These are phyloP conservation scores for Ophiocordyceps camponoti-saundersi DNA, from an alignment of 2,329 filamentous ascomycete species.

Conservation along the genomic window DNA sequence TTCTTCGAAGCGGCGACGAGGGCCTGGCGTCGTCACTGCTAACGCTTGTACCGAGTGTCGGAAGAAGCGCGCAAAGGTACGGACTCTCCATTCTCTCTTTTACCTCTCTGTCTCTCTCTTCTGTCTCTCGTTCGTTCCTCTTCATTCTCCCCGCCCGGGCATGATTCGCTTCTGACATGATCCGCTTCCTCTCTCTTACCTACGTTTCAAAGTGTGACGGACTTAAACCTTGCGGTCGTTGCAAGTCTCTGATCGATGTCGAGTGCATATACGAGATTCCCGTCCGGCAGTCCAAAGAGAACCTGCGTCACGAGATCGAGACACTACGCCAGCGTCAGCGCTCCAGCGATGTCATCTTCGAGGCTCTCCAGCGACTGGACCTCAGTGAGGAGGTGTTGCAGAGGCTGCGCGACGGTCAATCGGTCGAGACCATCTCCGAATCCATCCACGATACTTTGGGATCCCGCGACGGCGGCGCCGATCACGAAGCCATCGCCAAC, in stretches of 20 bases:
- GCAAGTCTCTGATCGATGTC: conserved; percentile 32
- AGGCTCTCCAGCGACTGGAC: conserved; percentile 32
- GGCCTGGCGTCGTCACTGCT: conserved; percentile 37
- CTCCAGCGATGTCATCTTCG: conserved; percentile 36
- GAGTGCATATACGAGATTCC: conserved; percentile 46
- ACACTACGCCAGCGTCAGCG: conserved; percentile 34
- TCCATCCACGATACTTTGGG: conserved; percentile 22
- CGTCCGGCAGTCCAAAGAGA: conserved; percentile 46
- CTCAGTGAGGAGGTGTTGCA: conserved; percentile 36
- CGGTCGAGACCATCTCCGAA: conserved; percentile 36
- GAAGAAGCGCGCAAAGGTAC: conserved; percentile 44
- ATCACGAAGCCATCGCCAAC: background rate
- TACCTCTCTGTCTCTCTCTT: background rate
- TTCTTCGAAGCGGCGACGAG: conserved; percentile 35
- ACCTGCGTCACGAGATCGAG: conserved; percentile 42
- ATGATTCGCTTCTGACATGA: no score
- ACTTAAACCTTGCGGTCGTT: conserved; percentile 35
- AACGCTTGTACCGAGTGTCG: conserved; percentile 45
- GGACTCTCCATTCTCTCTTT: background rate
- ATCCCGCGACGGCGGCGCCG: background rate
- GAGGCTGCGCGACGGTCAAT: conserved; percentile 34
- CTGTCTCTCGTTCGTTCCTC: background rate
- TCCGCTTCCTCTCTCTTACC: background rate
- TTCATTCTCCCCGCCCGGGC: background rate
- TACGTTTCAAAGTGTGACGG: conserved; percentile 35